Base-by-base conservation (phyloP, 495 filamentous ascomycete genomes). In the Aspergillus hancockii region DNA sequence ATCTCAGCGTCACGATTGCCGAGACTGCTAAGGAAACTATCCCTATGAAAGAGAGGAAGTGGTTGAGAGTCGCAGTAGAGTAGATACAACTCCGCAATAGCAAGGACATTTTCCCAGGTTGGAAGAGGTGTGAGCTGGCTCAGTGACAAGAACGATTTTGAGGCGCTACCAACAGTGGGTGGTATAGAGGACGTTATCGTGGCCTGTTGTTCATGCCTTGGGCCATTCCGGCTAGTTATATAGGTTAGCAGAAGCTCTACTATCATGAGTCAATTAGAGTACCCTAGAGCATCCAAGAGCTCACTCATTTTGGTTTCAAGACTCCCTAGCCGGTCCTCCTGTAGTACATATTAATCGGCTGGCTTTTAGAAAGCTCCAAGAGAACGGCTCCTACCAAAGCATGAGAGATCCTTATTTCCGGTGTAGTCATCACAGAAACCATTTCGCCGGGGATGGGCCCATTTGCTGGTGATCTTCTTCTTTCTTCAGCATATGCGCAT, bases 21-120 rank as follows among this genome's bases (percentile, higher is more conserved):
- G 0, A 81, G 55, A 43, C 59, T 77, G 7, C 59, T 50, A 8
- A 79, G 23, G 54, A 81, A 81, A 9, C 59, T 72, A 36, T 63
- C 61, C 8, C 70, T 60, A 45, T 74, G 67, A 46, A 81, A 81
- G 6, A 81, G 62, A 55, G 78, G 78, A 19, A 81, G 62, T 12
- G 78, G 76, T 52, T 81, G 78, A 31, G 72, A 78, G 31, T 81
- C 75, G 47, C 78, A 81, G 43, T 78, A 79, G 14, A 71, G 40
- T 23, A 79, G 50, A 61, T 79, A 81, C 3, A 73, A 56, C 50
- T 78, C 67, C 8, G 72, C 78, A 25, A 75, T 63, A 6, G 66
- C 66, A 0, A 67, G 28, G 7, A 79, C 71, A 25, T 71, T 71
- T 28, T 79, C 71, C 78, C 76, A 81, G 14, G 71, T 57, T 8